phyloP scores from a whole-genome alignment of 2,329 filamentous ascomycete species.

The Phialophora expanda region DNA sequence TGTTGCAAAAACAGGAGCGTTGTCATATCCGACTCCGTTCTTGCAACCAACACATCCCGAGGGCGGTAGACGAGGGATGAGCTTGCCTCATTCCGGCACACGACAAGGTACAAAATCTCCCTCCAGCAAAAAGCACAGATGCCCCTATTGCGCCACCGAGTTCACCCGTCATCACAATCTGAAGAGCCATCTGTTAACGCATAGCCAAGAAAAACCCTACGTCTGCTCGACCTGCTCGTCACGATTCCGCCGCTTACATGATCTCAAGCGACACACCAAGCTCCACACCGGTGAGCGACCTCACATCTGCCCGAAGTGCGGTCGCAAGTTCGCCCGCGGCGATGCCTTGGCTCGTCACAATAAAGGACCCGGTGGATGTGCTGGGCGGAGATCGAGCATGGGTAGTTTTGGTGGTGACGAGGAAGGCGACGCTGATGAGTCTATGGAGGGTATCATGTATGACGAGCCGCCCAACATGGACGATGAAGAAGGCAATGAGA shows the following conservation, averaged over 20 bases:
- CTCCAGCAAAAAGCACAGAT: conserved; percentile 89
- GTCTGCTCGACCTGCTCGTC: conserved; percentile 91
- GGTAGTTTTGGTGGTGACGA: conserved; percentile 82
- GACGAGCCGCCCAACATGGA: conserved; percentile 57
- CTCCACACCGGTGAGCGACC: conserved; percentile 95
- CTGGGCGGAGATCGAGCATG: conserved; percentile 85
- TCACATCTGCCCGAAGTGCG: conserved; percentile 92
- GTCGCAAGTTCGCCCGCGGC: conserved; percentile 90
- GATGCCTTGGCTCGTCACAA: conserved; percentile 94
- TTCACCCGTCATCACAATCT: conserved; percentile 97
- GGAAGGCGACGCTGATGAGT: conserved; percentile 58
- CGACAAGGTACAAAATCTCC: conserved; percentile 70
- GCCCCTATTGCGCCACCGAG: conserved; percentile 93
- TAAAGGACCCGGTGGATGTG: conserved; percentile 94
- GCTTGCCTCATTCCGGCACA: conserved; percentile 61
- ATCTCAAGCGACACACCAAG: conserved; percentile 94
- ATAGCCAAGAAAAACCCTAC: conserved; percentile 98
- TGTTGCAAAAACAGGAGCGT: conserved; percentile 57
- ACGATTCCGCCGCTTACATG: conserved; percentile 88
- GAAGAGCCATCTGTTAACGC: conserved; percentile 94
- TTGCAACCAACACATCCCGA: conserved; percentile 55
- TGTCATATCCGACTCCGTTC: conserved; percentile 68
- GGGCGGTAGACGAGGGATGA: conserved; percentile 61
- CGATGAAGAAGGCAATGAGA: conserved; percentile 52
- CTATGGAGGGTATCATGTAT: conserved; percentile 69